Evolutionary conservation across 1,139 yeast genomes (phyloP), one percentile per base, ranked within the genome.

Genomic region (Hemisphaericaspora lyxosophila): DNA sequence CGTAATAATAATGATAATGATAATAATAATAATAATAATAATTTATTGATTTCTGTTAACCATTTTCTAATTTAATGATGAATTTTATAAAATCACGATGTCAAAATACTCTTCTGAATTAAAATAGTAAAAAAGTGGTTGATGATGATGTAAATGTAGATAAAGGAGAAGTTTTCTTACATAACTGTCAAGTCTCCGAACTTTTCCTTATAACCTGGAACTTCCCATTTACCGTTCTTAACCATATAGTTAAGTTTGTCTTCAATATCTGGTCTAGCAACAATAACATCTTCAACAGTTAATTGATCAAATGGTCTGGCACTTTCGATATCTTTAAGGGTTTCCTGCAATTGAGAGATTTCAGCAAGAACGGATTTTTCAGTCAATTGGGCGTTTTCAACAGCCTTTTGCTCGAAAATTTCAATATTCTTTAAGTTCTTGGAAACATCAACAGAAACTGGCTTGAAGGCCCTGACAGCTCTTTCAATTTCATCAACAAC

Each of bases 261-360:
- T 61, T 90, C 96, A 66, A 92, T 85, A 68, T 92, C 97, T 56
- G 98, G 97, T 73, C 92, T 86, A 48, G 97, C 97, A 75, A 82
- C 80, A 59, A 85, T 85, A 53, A 92, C 86, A 56, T 92, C 98
- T 48, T 89, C 96, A 45, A 90, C 92, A 40, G 97, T 90, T 66
- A 92, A 82, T 73, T 92, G 92, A 64, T 88, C 97, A 60, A 92
- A 90, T 58, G 98, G 96, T 77, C 97, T 87, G 47, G 98, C 97
- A 50, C 85, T 71, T 74, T 92, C 95, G 62, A 92, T 94, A 75
- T 92, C 94, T 67, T 80, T 80, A 64, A 92, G 77, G 47, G 98
- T 90, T 67, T 78, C 82, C 67, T 87, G 82, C 64, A 92, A 81
- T 59, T 88, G 90, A 55, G 78, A 71, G 60, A 94, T 77, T 74